These are phyloP conservation scores for Arachis stenosperma DNA, from an alignment of 306 rosid genomes.

Conservation along the genomic window DNA sequence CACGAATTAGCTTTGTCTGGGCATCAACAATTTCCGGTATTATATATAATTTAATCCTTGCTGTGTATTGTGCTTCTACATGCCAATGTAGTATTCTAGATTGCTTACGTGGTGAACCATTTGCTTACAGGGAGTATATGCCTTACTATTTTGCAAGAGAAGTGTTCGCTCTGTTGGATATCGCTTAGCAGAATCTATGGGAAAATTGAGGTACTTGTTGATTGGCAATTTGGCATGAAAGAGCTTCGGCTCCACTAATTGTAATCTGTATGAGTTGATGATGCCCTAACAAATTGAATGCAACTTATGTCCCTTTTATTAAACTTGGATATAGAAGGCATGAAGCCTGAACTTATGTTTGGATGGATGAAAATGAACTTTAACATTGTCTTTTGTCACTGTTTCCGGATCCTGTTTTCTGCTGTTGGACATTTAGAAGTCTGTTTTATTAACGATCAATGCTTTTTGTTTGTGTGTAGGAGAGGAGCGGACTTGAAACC, in stretches of 20 bases:
- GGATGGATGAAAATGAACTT: slow-evolving; percentile 3
- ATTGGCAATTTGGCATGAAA: slow-evolving; percentile 22
- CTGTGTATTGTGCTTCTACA: slow-evolving; percentile 20
- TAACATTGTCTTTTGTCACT: slow-evolving; percentile 1
- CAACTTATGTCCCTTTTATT: slow-evolving; percentile 14
- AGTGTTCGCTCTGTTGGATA: slow-evolving; percentile 94
- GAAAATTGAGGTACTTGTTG: slow-evolving; percentile 72
- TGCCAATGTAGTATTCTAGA: slow-evolving; percentile 18
- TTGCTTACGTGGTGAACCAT: slow-evolving; percentile 34
- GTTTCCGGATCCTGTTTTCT: slow-evolving; percentile 26
- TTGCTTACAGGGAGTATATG: slow-evolving; percentile 84
- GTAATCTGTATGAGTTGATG: slow-evolving; percentile 30
- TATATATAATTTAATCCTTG: slow-evolving; percentile 19
- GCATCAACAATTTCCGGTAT: slow-evolving; percentile 93
- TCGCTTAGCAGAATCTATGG: slow-evolving; percentile 90
- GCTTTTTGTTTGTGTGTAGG: slow-evolving; percentile 50
- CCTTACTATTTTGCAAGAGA: slow-evolving; percentile 85
- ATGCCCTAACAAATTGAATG: slow-evolving; percentile 15
- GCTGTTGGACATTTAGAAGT: slow-evolving; percentile 16
- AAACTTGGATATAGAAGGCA: slow-evolving; percentile 10
- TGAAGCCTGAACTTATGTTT: slow-evolving; percentile 11
- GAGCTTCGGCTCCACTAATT: slow-evolving; percentile 33
- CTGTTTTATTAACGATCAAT: slow-evolving; percentile 27
- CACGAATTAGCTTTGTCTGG: slow-evolving; percentile 93
- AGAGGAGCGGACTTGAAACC: slow-evolving; percentile 82